Evolutionary conservation across 768 basidiomycete genomes (phyloP).

Genomic region (Filobasidium floriforme): DNA sequence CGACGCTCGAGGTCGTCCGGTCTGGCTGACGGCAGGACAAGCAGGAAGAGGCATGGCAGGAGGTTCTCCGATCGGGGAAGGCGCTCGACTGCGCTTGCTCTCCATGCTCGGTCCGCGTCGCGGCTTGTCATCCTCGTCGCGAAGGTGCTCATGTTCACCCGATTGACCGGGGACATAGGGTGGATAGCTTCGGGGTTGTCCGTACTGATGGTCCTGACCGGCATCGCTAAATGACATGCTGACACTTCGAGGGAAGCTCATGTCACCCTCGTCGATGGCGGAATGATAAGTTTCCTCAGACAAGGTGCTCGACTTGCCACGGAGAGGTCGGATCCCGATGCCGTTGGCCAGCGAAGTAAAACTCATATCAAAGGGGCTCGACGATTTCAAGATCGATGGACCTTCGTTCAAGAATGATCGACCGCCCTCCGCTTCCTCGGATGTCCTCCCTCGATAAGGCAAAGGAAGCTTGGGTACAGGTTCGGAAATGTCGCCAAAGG

Average conservation of each 20-base stretch:
- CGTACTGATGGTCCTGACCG: neutral
- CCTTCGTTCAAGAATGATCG: constrained; percentile 14
- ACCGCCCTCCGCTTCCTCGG: constrained; percentile 10
- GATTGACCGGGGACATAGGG: constrained; percentile 1
- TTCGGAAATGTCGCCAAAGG: constrained; percentile 3
- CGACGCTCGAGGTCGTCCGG: neutral
- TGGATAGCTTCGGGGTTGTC: neutral
- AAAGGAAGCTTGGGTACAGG: constrained; percentile 3
- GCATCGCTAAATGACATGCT: constrained; percentile 15
- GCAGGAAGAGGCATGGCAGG: constrained; percentile 6
- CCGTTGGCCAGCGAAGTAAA: constrained; percentile 1
- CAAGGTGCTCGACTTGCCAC: constrained; percentile 1
- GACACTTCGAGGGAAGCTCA: constrained; percentile 20
- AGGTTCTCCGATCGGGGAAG: constrained; percentile 1
- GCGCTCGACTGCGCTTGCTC: constrained; percentile 4
- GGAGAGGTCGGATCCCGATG: constrained; percentile 5
- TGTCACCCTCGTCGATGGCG: constrained; percentile 17
- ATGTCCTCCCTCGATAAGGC: constrained; percentile 9
- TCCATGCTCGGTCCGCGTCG: constrained; percentile 8
- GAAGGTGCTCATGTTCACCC: constrained; percentile 9
- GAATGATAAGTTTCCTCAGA: constrained; percentile 20
- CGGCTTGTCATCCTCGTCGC: constrained; percentile 9
- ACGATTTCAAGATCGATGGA: constrained; percentile 18
- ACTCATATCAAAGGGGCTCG: constrained; percentile 11
- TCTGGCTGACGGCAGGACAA: neutral